phyloP scores from a whole-genome alignment of 2,329 filamentous ascomycete genomes.

The Claviceps quebecensis region DNA sequence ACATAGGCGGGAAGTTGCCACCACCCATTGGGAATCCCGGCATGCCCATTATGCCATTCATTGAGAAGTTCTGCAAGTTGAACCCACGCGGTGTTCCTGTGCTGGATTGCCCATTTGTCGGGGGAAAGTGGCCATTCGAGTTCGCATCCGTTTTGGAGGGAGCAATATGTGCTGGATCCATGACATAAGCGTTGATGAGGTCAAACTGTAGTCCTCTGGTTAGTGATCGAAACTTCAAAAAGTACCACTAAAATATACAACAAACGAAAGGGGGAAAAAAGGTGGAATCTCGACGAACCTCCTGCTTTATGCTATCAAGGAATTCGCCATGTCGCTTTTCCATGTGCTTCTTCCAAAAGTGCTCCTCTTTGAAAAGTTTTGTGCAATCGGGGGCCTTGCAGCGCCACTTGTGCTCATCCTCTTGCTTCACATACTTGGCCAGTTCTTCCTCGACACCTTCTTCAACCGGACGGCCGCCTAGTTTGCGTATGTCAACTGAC shows the following conservation, averaged over 20 bases:
- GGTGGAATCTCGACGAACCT: slow-evolving; percentile 49
- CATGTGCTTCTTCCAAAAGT: slow-evolving; percentile 96
- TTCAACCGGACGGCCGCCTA: slow-evolving; percentile 76
- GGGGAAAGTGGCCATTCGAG: slow-evolving; percentile 88
- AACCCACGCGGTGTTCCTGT: slow-evolving; percentile 85
- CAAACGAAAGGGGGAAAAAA: neutral
- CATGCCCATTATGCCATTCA: slow-evolving; percentile 45
- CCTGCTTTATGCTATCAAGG: slow-evolving; percentile 64
- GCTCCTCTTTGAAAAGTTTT: slow-evolving; percentile 92
- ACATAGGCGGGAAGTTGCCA: slow-evolving; percentile 38
- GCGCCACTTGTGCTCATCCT: slow-evolving; percentile 92
- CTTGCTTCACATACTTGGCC: slow-evolving; percentile 80
- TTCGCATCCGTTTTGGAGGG: slow-evolving; percentile 88
- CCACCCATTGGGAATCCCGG: slow-evolving; percentile 41
- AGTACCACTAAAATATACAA: neutral
- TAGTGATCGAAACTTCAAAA: slow-evolving; percentile 3
- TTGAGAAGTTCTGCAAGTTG: slow-evolving; percentile 60
- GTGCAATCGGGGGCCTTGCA: slow-evolving; percentile 94
- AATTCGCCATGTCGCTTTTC: slow-evolving; percentile 92
- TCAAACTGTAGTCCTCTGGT: slow-evolving; percentile 44
- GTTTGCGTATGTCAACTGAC: slow-evolving; percentile 71
- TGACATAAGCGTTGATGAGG: slow-evolving; percentile 84
- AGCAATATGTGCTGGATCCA: slow-evolving; percentile 89
- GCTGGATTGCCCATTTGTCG: slow-evolving; percentile 58
- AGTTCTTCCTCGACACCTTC: slow-evolving; percentile 82